These are phyloP conservation scores for Diplodia scrobiculata DNA, from an alignment of 2,329 filamentous ascomycete genomes.

Conservation along the genomic window DNA sequence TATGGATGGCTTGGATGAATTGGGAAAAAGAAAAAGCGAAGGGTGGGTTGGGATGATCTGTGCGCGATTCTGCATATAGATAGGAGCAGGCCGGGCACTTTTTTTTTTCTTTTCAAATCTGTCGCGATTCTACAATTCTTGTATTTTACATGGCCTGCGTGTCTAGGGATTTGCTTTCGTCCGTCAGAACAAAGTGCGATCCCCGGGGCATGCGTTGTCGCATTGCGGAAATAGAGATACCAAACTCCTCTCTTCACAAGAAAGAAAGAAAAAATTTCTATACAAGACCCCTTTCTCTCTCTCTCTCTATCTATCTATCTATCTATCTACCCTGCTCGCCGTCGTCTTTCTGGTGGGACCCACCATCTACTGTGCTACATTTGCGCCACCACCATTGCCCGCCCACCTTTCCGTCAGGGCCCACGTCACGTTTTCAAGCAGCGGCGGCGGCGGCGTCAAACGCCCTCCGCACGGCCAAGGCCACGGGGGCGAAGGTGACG, in stretches of 20 bases:
- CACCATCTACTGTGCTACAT: too few species aligned
- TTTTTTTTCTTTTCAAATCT: background rate
- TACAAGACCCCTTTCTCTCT: background rate
- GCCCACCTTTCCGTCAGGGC: too few species aligned
- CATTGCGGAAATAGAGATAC: slow-evolving; percentile 21
- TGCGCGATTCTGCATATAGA: slow-evolving; percentile 11
- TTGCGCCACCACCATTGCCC: too few species aligned
- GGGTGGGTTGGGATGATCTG: background rate
- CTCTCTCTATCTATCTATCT: background rate
- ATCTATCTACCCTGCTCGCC: background rate
- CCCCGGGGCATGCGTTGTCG: background rate
- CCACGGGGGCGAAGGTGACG: slow-evolving; percentile 65
- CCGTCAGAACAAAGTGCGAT: background rate
- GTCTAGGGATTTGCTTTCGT: slow-evolving; percentile 17
- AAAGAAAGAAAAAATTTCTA: background rate
- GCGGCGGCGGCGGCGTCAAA: slow-evolving; percentile 52
- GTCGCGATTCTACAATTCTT: slow-evolving; percentile 1
- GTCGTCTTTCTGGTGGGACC: background rate
- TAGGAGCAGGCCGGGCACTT: slow-evolving; percentile 10
- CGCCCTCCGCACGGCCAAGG: slow-evolving; percentile 65
- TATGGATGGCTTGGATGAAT: background rate
- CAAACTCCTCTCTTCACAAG: slow-evolving; percentile 20
- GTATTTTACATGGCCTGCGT: slow-evolving; percentile 11
- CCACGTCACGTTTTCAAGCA: background rate
- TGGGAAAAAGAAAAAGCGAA: background rate